Base-by-base conservation (phyloP, 2,329 filamentous ascomycete species). In the Colletotrichum somersetense region DNA sequence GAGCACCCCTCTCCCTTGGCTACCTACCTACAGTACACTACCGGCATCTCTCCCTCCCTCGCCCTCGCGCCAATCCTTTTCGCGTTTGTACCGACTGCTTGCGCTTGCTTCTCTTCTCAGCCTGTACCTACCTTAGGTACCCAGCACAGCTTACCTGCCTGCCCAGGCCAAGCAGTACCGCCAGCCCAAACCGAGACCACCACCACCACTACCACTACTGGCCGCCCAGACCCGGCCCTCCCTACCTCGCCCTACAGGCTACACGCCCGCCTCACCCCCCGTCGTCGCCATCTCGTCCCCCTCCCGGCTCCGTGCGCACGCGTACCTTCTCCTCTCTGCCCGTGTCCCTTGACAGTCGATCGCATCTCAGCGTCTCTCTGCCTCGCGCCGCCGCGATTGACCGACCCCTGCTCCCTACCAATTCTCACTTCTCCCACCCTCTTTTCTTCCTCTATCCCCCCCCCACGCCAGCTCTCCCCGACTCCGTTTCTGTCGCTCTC, bases 361-460 rank as follows among this genome's bases (percentile, higher is more conserved):
- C 42, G 44, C 59, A 62, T 52, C 59, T 62, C 59, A 48, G 33
- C 33, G 50, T 44, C 62, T 23, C 62, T 23, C 46, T 62, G n/a
- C 23, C 40, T 52, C 14, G 26, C 50, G 23, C 2, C 50, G 30
- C 50, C 18, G 5, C 50, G 23, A 3, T 50, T 62, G 44, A 30
- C 2, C 30, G 30, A 62, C 30, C 63, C 68, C 63, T 71, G 68
- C 65, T 72, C 66, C 69, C 69, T 58, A 69, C 46, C 66, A 30
- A 63, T 48, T 59, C 38, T 64, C 69, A 55, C 69, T 53, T 66
- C 66, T 64, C 59, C 50, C 69, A 42, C 69, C 26, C 69, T 64
- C 69, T 72, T 72, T 69, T 72, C 69, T 69, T 42, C 66, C 69
- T 69, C 69, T 53, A 55, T 72, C 66, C 53, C 69, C 65, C 58